phyloP scores from a whole-genome alignment of 2,329 filamentous ascomycete species.

The Zymoseptoria pseudotritici region DNA sequence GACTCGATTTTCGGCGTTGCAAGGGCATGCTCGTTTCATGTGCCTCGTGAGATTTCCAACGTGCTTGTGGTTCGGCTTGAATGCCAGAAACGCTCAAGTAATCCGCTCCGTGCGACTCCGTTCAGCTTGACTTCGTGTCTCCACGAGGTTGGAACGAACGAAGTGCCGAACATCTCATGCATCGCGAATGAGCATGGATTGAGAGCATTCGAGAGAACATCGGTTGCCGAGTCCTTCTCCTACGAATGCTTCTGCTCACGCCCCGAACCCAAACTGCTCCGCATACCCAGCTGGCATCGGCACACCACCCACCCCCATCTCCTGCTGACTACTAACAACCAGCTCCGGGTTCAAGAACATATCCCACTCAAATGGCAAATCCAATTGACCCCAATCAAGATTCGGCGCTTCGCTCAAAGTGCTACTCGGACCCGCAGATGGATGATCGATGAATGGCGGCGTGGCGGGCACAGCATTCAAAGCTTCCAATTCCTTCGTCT shows the following conservation, averaged over 20 bases:
- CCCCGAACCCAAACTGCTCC: conserved; percentile 13
- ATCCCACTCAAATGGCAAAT: conserved; percentile 30
- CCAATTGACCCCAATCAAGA: conserved; percentile 26
- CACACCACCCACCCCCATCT: neutral
- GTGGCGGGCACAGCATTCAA: conserved; percentile 21
- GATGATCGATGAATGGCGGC: conserved; percentile 24
- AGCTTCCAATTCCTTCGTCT: conserved; percentile 28
- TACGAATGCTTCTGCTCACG: neutral
- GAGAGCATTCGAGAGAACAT: too few species aligned
- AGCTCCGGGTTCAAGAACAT: conserved; percentile 30
- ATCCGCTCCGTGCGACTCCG: too few species aligned
- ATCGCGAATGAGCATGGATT: too few species aligned
- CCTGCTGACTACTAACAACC: conserved; percentile 24
- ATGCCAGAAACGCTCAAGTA: too few species aligned
- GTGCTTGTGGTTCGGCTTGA: too few species aligned
- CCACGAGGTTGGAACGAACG: too few species aligned
- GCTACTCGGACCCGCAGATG: conserved; percentile 20
- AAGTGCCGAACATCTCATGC: too few species aligned
- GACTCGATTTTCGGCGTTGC: neutral
- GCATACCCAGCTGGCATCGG: conserved; percentile 7
- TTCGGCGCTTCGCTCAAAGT: conserved; percentile 25
- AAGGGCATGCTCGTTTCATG: neutral
- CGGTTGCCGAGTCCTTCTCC: neutral
- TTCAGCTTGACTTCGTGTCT: too few species aligned
- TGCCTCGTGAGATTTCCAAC: neutral